phyloP scores from a whole-genome alignment of 2,329 filamentous ascomycete genomes.

The Plectosphaerella cucumerina region DNA sequence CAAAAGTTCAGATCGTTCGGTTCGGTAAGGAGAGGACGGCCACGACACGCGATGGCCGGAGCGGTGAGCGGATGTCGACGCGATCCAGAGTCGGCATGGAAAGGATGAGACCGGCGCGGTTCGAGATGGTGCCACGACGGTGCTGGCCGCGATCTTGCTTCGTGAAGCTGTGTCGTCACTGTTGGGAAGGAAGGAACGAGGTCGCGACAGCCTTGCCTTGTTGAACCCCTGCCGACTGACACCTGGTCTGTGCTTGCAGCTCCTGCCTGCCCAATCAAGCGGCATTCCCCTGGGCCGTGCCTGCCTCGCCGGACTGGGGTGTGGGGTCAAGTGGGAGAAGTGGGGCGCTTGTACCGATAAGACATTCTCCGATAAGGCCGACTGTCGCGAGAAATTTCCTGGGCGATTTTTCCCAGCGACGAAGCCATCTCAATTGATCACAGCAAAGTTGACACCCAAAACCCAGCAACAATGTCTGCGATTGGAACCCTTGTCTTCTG shows the following conservation, averaged over 20 bases:
- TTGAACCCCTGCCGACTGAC: constrained; percentile 10
- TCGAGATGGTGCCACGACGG: neutral
- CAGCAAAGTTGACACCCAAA: neutral
- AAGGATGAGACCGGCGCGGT: neutral
- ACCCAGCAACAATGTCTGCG: constrained; percentile 61
- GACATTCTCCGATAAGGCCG: neutral
- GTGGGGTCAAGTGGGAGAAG: neutral
- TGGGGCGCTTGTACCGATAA: neutral
- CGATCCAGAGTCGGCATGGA: no score
- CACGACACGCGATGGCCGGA: no score
- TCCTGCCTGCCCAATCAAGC: constrained; percentile 4
- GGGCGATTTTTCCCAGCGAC: neutral
- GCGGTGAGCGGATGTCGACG: no score
- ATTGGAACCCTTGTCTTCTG: constrained; percentile 93
- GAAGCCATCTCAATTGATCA: neutral
- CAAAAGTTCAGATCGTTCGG: neutral
- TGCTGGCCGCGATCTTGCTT: neutral
- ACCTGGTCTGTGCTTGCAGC: constrained; percentile 9
- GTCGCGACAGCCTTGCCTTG: constrained; percentile 15
- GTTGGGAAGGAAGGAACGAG: constrained; percentile 7
- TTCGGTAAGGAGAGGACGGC: no score
- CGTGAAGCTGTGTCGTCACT: constrained; percentile 5
- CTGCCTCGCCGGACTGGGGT: neutral
- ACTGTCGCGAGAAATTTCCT: neutral
- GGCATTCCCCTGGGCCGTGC: neutral